These are phyloP conservation scores for Coelastrella sp. DNA, from an alignment of 139 green algal genomes.

Conservation along the genomic window DNA sequence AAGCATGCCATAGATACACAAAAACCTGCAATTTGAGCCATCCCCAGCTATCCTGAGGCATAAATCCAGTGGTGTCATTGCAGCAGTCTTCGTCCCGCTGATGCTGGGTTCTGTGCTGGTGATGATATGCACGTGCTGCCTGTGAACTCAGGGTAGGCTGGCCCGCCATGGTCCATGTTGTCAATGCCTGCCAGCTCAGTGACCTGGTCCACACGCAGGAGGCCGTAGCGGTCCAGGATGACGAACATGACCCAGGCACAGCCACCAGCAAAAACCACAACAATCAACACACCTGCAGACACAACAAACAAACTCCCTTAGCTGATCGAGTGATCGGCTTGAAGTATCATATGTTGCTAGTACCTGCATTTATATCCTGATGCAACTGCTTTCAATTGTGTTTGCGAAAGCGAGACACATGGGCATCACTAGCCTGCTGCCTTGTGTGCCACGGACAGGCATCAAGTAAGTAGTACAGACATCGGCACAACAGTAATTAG, in stretches of 20 bases:
- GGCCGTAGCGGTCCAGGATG: neutral
- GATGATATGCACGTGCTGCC: neutral
- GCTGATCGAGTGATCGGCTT: neutral
- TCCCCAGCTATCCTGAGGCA: neutral
- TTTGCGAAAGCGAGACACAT: neutral
- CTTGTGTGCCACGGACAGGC: too few species aligned
- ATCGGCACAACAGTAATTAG: too few species aligned
- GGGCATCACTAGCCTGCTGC: neutral
- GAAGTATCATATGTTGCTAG: too few species aligned
- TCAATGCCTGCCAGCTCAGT: conserved; percentile 72
- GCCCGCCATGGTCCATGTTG: conserved; percentile 67
- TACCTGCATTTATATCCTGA: too few species aligned
- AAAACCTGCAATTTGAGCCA: neutral
- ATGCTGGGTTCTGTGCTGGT: conserved; percentile 18
- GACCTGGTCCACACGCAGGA: conserved; percentile 61
- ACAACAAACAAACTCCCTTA: neutral
- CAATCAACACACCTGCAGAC: conserved; percentile 41
- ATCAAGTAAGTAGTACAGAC: too few species aligned
- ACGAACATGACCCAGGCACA: conserved; percentile 50
- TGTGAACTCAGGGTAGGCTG: conserved; percentile 24
- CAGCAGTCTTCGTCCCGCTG: conserved; percentile 23
- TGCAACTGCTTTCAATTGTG: too few species aligned
- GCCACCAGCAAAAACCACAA: conserved; percentile 29
- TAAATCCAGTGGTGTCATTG: neutral
- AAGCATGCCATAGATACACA: too few species aligned